Base-by-base conservation (phyloP, 1,284 basidiomycete genomes). In the Sporisorium scitamineum region DNA sequence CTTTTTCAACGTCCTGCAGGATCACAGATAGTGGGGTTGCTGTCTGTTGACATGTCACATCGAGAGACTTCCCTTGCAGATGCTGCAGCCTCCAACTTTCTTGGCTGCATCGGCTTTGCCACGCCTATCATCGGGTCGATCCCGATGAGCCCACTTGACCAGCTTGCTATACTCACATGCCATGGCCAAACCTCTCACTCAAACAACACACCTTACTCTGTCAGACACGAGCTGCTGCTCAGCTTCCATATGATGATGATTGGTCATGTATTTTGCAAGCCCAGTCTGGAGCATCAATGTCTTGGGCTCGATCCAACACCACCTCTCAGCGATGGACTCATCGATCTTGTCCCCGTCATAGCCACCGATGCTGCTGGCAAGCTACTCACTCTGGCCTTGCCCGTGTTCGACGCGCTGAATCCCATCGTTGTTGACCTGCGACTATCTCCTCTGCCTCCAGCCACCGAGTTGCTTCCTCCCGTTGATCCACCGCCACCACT, bases 401-500 rank as follows among this genome's bases (percentile, higher is more conserved):
- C 61, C 20, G 54, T 20, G 27, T 11, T 54, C 16, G 64, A 60
- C 16, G 54, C 51, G 27, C 47, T 62, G 34, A 57, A 39, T 7
- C 64, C 64, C 56, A 72, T 68, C 34, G 64, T 68, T 10, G 70
- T 72, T 7, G 70, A 61, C 18, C 70, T 45, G 7, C 64, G 51
- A 24, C 57, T 56, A 32, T 68, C 70, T 5, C 62, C 62, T 45
- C 65, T 52, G 8, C 62, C 58, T 5, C 63, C 60, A 10, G 63
- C 60, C 16, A 60, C 54, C 50, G 58, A 57, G 37, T 54, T 57
- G 45, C 62, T 61, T 2, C 56, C 56, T 29, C 47, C 47, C 3
- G n/a, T 16, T 13, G 51, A 58, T 50, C 47, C 56, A 18, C 56
- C 27, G 27, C 57, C 52, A 32, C 63, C 56, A 31, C 70, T 63